These are phyloP conservation scores for Lepidium africanum DNA, from an alignment of 345 rosid species.

Conservation along the genomic window DNA sequence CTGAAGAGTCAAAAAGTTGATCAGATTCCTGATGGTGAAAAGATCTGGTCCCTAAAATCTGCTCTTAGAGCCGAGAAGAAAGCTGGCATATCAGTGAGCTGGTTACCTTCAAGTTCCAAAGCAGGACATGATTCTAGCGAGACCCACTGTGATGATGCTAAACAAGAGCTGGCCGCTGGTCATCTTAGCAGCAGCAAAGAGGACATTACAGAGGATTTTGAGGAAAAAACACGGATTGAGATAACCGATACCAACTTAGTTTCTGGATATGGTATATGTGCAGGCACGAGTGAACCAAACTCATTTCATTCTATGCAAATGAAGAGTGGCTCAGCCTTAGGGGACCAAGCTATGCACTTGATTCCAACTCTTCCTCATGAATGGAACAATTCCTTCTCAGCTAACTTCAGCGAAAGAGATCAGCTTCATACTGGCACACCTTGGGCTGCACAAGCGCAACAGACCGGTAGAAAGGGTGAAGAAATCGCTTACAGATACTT, in stretches of 20 bases:
- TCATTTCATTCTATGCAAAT: slow-evolving; percentile 2
- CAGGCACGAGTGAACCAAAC: slow-evolving; percentile 6
- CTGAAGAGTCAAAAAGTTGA: slow-evolving; percentile 65
- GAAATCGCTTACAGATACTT: slow-evolving; percentile 58
- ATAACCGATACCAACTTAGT: slow-evolving; percentile 26
- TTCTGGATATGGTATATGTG: slow-evolving; percentile 25
- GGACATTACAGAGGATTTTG: slow-evolving; percentile 15
- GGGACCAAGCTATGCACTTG: slow-evolving; percentile 19
- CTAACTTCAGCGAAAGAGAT: slow-evolving; percentile 40
- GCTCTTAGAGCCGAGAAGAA: slow-evolving; percentile 35
- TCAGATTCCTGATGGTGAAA: slow-evolving; percentile 59
- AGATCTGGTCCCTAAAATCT: slow-evolving; percentile 53
- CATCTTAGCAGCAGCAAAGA: slow-evolving; percentile 20
- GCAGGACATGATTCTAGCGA: slow-evolving; percentile 45
- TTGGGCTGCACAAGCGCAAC: slow-evolving; percentile 37
- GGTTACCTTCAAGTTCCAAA: slow-evolving; percentile 79
- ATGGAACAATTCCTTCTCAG: slow-evolving; percentile 14
- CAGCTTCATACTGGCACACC: slow-evolving; percentile 43
- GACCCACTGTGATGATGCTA: slow-evolving; percentile 33
- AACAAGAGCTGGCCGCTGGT: slow-evolving; percentile 22
- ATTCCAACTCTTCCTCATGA: slow-evolving; percentile 26
- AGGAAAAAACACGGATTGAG: slow-evolving; percentile 24
- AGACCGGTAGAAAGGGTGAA: slow-evolving; percentile 72
- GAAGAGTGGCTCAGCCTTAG: slow-evolving; percentile 4
- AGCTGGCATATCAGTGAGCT: slow-evolving; percentile 36